Base-by-base conservation (phyloP, 148 eudicot genomes). In the Simmondsia chinensis region DNA sequence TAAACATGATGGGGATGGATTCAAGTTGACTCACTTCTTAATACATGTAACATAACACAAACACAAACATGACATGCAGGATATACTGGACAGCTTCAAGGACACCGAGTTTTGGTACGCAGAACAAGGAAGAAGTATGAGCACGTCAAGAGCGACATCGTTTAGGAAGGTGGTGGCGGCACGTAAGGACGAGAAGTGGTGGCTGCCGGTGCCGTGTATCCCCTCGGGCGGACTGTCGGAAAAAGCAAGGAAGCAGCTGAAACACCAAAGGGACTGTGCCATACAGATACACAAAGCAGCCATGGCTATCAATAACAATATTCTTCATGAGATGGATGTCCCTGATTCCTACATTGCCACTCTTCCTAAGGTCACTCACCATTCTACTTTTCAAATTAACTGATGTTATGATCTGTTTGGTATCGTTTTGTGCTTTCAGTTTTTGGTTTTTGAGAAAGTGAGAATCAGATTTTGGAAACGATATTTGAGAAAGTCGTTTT, bases 251-350 rank as follows among this genome's bases (percentile, higher is more conserved):
- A 86, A 86, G 60, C 73, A 93, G 37, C 48, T 93, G 58, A 32
- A 66, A 50, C 74, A 79, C 53, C 79, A 86, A 39, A 79, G 84
- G 0, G 87, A 86, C 57, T 75, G 83, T 5, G 80, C 82, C 5
- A 70, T 46, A 60, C 99, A 93, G 61, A 86, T 93, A 24, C 96
- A 79, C 55, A 93, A 93, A 66, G 99, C 99, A 22, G 94, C 99
- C 21, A 72, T 79, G 91, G 85, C 87, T 5, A 82, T 93, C 55
- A 93, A 93, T 54, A 68, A 49, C 35, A 66, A 78, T 46, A 70
- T 72, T 48, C 86, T 93, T 14, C 39, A 82, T 40, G 99, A 93
- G 55, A 86, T 93, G 96, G 82, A 82, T 53, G 80, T 86, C 28
- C 99, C 96, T 6, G 80, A 93, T 20, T 69, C 94, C 6, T 93